Base-by-base conservation (phyloP, 2,329 filamentous ascomycete genomes). In the Alternaria ethzedia region DNA sequence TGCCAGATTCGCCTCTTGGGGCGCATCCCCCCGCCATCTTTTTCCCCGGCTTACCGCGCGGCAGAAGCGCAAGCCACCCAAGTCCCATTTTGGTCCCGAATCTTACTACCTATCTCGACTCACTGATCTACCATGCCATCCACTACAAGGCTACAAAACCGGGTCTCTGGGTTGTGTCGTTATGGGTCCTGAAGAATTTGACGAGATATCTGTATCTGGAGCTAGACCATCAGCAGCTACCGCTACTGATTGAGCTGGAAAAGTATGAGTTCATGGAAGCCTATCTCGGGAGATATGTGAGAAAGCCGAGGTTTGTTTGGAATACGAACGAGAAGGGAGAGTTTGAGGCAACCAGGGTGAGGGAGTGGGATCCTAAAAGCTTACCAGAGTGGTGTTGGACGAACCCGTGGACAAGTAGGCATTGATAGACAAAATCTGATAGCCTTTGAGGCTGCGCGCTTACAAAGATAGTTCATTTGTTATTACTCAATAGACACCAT, bases 191-290 rank as follows among this genome's bases (percentile, higher is more conserved):
- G 2, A 12, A 25, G 21, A 60, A 30, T 32, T 21, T 57, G 21
- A 61, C 36, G 13, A 26, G 59, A 13, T 57, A 61, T 25, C 25
- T 61, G 17, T 61, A 61, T 45, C 6, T 50, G 45, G 58, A 60
- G 51, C 15, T 56, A 11, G 43, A 44, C 4, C 44, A 44, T 15
- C 59, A 57, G 11, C 52, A 55, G 15, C 17, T 57, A 11, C 28
- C 52, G 25, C 52, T 61, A 5, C 25, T 57, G 20, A 52, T 61
- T 20, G 36, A 50, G 15, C 10, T 61, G 15, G 46, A 51, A 7
- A 36, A 52, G 11, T 44, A 52, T 26, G 45, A 57, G 7, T 52
- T 52, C 17, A 61, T 61, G 54, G 54, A 58, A n/a, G 28, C 7
- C 2, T 58, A 62, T 28, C 28, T 62, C 1, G 2, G 11, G 7